Evolutionary conservation across 495 filamentous ascomycete genomes (phyloP), one percentile per base, ranked within the genome.

Genomic region (Chaetomium tenue): DNA sequence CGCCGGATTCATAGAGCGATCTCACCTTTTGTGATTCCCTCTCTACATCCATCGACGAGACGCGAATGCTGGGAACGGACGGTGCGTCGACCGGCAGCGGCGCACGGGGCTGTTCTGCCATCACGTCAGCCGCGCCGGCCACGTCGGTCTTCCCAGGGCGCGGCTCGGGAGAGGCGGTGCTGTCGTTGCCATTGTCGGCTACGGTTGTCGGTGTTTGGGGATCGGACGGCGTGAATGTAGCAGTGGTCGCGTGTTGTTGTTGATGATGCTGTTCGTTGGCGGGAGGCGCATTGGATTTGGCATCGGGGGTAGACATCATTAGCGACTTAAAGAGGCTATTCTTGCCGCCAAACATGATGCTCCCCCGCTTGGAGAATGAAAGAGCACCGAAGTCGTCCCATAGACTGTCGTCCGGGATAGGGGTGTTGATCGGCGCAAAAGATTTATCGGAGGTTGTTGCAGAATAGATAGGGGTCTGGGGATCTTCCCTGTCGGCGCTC

Each of bases 21-120:
- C 92, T 87, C 65, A 97, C 92, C 74, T 92, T 91, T 73, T 89
- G 87, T 66, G 91, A 95, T 70, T 95, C 83, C 81, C 86, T 88
- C 73, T 92, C 90, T 67, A 92, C 87, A 70, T 96, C 92, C 28
- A 88, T 83, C 58, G 92, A 92, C 59, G 91, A 76, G 50, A 88
- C 72, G 61, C 79, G 79, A 57, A 83, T 78, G 71, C 78, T 79
- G 56, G 80, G 80, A 48, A 74, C 51, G 16, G 68, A 69, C 60
- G 64, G 57, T 22, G 63, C 65, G 61, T 63, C 64, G 16, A 66
- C 65, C n/a, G 67, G 58, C 51, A 22, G 33, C 33, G 33, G 33
- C 33, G 33, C 33, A 37, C 33, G 33, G 33, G 62, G 47, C 26
- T 46, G 55, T 16, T 67, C 68, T 30, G 6, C 28, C 28, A 28